Evolutionary conservation across 78 protist species (phyloP).

Genomic region (Dictyostelium purpureum): DNA sequence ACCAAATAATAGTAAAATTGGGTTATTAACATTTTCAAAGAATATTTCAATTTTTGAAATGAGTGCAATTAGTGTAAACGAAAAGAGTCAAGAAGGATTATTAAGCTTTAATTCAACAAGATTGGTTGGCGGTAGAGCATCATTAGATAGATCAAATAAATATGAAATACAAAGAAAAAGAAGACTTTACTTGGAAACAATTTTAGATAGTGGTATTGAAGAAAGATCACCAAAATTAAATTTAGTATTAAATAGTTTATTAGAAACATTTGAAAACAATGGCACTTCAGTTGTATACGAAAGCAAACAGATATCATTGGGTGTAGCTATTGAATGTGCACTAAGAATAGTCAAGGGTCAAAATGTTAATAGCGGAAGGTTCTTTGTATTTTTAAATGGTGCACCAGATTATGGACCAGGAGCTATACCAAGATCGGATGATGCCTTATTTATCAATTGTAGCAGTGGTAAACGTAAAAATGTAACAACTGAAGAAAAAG

Average conservation of each 20-base stretch:
- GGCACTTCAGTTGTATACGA: background rate
- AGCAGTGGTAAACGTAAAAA: background rate
- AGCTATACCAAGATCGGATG: background rate
- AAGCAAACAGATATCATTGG: slow-evolving; percentile 17
- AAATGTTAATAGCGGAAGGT: background rate
- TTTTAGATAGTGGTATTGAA: background rate
- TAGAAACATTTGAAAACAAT: slow-evolving; percentile 30
- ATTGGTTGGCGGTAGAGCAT: slow-evolving; percentile 9
- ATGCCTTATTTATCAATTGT: background rate
- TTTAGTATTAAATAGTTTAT: background rate
- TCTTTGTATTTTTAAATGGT: slow-evolving; percentile 42
- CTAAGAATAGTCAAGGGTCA: background rate
- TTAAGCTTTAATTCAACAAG: background rate
- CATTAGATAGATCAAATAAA: background rate
- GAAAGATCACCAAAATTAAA: background rate
- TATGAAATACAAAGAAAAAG: background rate
- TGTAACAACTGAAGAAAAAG: slow-evolving; percentile 5
- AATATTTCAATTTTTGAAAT: slow-evolving; percentile 60
- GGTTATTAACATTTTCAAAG: slow-evolving; percentile 30
- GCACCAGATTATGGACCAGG: slow-evolving; percentile 66
- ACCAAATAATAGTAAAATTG: background rate
- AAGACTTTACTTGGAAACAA: slow-evolving; percentile 29
- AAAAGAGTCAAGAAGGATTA: background rate
- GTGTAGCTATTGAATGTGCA: slow-evolving; percentile 57
- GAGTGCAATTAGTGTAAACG: background rate